phyloP scores from a whole-genome alignment of 129 eudicot species.

The Daucus carota region DH1_v3.0 NC_030382.2:49894001-49894500 shows the following conservation, averaged over 20 bases:
- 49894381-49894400: not conserved
- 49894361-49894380: not conserved
- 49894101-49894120: not conserved
- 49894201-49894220: not conserved
- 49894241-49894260: not conserved
- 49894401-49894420: not conserved
- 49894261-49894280: not conserved
- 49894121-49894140: not conserved
- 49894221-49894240: not conserved
- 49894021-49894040: not conserved
- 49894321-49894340: not conserved
- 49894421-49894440: not conserved
- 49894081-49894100: not conserved
- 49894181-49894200: not conserved
- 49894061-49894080: not conserved
- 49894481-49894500: not conserved
- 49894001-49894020: constrained; percentile 50
- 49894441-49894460: not conserved
- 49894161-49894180: not conserved
- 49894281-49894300: not conserved
- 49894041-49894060: not conserved
- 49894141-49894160: not conserved
- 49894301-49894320: not conserved
- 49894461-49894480: not conserved
- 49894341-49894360: not conserved